Evolutionary conservation across 2,329 filamentous ascomycete species (phyloP), one percentile per base, ranked within the genome.

Genomic region (Diaporthe velutina): DNA sequence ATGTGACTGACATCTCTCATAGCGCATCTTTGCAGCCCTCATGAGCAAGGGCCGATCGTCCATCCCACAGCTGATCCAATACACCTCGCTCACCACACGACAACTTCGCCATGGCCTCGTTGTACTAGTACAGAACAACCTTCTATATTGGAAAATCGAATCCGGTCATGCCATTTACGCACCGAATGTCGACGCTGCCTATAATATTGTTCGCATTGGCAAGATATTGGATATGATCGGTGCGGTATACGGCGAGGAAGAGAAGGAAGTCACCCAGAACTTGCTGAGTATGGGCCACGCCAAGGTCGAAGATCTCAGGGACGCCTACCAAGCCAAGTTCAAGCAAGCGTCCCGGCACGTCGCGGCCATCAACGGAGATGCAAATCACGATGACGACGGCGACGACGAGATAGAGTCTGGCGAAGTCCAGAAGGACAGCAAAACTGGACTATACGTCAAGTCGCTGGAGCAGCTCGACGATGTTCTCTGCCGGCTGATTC

Each of bases 11-110:
- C 74, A 6, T 17, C 17, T 75, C 50, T 61, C 73, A 25, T 81
- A 98, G 96, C 93, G 94, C 84, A 95, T 98, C 81, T 95, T 98
- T 81, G 90, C 92, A 66, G 90, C 92, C 67, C 91, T 99, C 75
- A 88, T 95, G 78, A 92, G 91, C 79, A 91, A 94, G 83, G 97
- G 97, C 77, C 92, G 96, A 79, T 92, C 95, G 68, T 90, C 91
- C 35, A 88, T 96, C 74, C 83, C 88, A 70, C 91, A 93, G 76
- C 87, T 99, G 42, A 89, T 89, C 55, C 91, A 93, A 70, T 89
- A 94, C 81, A 95, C 94, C 28, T 90, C 92, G 67, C 90, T 98
- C 68, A 91, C 90, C 72, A 88, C 90, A n/a, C 91, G 91, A 71
- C 93, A 97, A 81, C 86, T 98, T 77, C 94, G 93, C 79, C 92